Evolutionary conservation across 2,329 filamentous ascomycete species (phyloP), one percentile per base, ranked within the genome.

Genomic region (Fusarium praegraminearum): DNA sequence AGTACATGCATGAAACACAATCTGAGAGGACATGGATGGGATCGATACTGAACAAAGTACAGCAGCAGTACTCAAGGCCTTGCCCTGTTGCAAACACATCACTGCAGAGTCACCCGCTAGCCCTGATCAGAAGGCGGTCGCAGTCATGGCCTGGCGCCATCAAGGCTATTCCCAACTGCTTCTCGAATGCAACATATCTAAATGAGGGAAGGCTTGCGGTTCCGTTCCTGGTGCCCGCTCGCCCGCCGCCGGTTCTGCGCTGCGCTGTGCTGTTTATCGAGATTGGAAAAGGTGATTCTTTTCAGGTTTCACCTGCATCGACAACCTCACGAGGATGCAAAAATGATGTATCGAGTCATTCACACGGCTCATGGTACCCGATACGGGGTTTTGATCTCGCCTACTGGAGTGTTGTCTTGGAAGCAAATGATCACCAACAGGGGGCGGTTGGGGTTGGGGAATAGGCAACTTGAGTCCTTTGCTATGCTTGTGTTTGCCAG

Each of bases 361-460:
- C 49, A 28, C 33, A 47, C 57, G 35, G 43, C 32, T 52, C 36
- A 43, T 44, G 24, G 62, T 50, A 55, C 36, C 41, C 33, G n/a
- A 38, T 51, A 49, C 24, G n/a, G 33, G 36, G 30, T 16, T 41
- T 44, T 47, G 41, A 54, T 54, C 24, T 66, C 47, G n/a, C 54
- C 50, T 36, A 24, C 36, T 22, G 24, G 38, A 52, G 33, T 30
- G 30, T 52, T 52, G 35, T 57, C 35, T 52, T 53, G 15, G 22
- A 46, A 38, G 41, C 26, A 52, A 36, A 47, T 49, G 62, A 54
- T 60, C 61, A 64, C 28, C 46, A 65, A 60, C 54, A 53, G 47
- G 46, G 54, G 46, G 45, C 12, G 35, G n/a, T 38, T 20, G 46
- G 12, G 35, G n/a, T 38, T 20, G 54, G 12, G 28, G n/a, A 43